phyloP scores from a whole-genome alignment of 495 filamentous ascomycete genomes.

The Chaetomium fimeti region DNA sequence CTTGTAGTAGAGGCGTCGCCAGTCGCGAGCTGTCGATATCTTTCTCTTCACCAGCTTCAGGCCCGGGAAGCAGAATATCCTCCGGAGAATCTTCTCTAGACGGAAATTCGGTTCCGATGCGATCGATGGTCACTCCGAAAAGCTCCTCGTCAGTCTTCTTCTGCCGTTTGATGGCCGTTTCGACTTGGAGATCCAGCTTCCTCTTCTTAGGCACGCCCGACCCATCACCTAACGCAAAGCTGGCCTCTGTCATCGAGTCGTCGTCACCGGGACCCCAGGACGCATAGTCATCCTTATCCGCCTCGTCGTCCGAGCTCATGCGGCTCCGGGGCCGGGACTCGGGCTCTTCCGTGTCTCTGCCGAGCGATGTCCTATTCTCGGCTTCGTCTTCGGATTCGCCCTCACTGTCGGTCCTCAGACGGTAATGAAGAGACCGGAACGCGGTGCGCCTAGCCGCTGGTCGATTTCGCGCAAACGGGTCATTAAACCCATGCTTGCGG shows the following conservation, averaged over 20 bases:
- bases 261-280: conserved; percentile 49
- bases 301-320: conserved; percentile 66
- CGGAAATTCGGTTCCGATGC: conserved; percentile 50
- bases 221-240: conserved; percentile 48
- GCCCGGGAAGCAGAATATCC: conserved; percentile 43
- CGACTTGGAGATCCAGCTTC: conserved; percentile 62
- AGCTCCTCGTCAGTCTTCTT: conserved; percentile 75
- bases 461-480: conserved; percentile 71
- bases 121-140: conserved; percentile 61
- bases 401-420: conserved; percentile 56
- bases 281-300: conserved; percentile 60
- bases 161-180: conserved; percentile 64
- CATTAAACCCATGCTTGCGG: conserved; percentile 67
- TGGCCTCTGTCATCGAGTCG: conserved; percentile 57
- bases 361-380: conserved; percentile 52
- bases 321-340: conserved; percentile 80
- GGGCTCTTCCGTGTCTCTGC: conserved; percentile 73
- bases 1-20: conserved; percentile 42
- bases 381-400: conserved; percentile 54
- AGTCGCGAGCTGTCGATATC: conserved; percentile 45
- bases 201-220: conserved; percentile 59
- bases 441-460: conserved; percentile 45
- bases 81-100: conserved; percentile 33
- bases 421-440: conserved; percentile 55
- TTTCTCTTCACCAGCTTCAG: conserved; percentile 36